Evolutionary conservation across 805 yeast species (phyloP), one percentile per base, ranked within the genome.

Genomic region (Kluyveromyces lactis): DNA sequence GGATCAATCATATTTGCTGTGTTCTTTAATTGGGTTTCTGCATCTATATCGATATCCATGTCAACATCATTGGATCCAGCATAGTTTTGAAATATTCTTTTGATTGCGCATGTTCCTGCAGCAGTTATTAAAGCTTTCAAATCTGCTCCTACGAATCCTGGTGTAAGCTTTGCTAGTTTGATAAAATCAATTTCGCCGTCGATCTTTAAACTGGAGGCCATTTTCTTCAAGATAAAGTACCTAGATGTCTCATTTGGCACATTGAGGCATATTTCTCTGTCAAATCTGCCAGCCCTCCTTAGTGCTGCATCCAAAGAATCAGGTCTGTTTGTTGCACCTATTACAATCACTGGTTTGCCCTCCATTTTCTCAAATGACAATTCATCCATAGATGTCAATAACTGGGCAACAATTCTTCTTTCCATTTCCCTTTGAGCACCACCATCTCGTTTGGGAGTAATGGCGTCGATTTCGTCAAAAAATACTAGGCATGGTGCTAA

Each of bases 81-180:
- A 31, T 76, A 62, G 27, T 76, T 68, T 41, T 77, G 75, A 57
- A 90, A 90, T 4, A 92, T 89, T 49, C 98, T 72, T 56, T 90
- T 89, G 45, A 92, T 89, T 1, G 97, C 96, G 46, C 85, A 75
- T 15, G 87, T 83, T 42, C 97, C 97, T 0, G 98, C 95, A 2
- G 96, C 96, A 0, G 96, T 79, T 1, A 86, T 94, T 42, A 92
- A 70, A 11, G 97, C 94, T 53, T 87, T 86, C 49, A 92, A 71
- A 67, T 92, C 98, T 1, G 98, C 98, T 38, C 97, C 98, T 5
- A 92, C 98, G 61, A 79, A 92, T 12, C 98, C 98, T 0, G 98
- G 97, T 0, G 98, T 92, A 67, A 85, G 67, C 55, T 89, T 89
- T 2, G 97, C 96, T 37, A 92, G 67, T 44, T 73, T 72, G 32